Percentiles rank a stretch among this genome's conserved stretches.
Conservation (phyloP, 2,329 filamentous ascomycete species). For the Boeremia exigua region DNA sequence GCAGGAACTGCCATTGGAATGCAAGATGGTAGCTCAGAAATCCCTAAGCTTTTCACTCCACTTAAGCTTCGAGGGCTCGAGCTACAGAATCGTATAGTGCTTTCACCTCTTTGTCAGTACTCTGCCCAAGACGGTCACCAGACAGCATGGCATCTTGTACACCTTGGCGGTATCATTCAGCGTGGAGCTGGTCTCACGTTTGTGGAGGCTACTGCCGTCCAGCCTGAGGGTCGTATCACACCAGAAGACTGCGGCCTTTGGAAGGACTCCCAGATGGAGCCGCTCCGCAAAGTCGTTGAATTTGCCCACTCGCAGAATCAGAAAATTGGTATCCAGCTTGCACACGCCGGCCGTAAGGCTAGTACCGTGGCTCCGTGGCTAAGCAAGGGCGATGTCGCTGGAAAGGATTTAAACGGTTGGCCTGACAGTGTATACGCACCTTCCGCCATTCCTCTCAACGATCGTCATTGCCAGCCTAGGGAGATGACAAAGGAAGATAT, state of each 20-base stretch:
- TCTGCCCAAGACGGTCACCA: constrained; percentile 72
- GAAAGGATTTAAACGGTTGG: constrained; percentile 61
- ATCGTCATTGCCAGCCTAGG: constrained; percentile 66
- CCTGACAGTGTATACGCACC: constrained; percentile 63
- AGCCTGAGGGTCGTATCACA: constrained; percentile 79
- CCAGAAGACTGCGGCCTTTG: constrained; percentile 82
- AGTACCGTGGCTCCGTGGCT: constrained; percentile 70
- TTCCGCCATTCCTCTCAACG: constrained; percentile 66
- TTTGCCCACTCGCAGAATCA: constrained; percentile 81
- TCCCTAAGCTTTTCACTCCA: constrained; percentile 66
- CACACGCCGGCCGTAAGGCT: constrained; percentile 74
- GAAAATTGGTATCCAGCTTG: constrained; percentile 80
- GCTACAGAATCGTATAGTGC: constrained; percentile 71
- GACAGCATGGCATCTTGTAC: constrained; percentile 81
- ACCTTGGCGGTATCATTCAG: constrained; percentile 78
- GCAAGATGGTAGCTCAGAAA: constrained; percentile 56
- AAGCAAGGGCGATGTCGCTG: constrained; percentile 60
- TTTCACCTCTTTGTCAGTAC: constrained; percentile 65
- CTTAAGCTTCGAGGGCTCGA: constrained; percentile 64
- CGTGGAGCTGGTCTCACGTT: constrained; percentile 78
- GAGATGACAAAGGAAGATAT: constrained; percentile 75
- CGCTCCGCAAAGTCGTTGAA: constrained; percentile 72
- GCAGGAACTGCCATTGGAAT: constrained; percentile 55
- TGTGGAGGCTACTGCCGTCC: constrained; percentile 79
- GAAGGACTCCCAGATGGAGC: constrained; percentile 81